phyloP scores from a whole-genome alignment of 768 basidiomycete species.

The Xerocomellus chrysenteron region DNA sequence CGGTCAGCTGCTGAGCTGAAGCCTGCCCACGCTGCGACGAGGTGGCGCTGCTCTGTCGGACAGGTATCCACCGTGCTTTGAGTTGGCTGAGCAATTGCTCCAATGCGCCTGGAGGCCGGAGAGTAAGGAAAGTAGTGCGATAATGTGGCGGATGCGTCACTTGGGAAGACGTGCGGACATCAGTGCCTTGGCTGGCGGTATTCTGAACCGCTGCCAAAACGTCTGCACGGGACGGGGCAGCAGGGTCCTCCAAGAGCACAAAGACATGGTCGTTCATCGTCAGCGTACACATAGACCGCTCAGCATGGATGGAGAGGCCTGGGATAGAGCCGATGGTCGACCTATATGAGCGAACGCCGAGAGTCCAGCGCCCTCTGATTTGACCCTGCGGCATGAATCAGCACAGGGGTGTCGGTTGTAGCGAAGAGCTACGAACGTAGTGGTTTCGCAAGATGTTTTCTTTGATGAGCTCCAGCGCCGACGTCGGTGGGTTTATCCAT shows the following conservation, averaged over 20 bases:
- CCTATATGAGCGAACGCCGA: constrained; percentile 71
- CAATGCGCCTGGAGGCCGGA: constrained; percentile 69
- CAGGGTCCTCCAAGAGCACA: constrained; percentile 74
- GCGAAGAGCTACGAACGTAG: constrained; percentile 43
- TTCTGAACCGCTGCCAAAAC: constrained; percentile 40
- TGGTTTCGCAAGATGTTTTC: constrained; percentile 73
- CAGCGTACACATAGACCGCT: constrained; percentile 72
- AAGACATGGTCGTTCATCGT: constrained; percentile 83
- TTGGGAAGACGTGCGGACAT: constrained; percentile 16
- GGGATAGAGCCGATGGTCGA: constrained; percentile 63
- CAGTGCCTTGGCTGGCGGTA: constrained; percentile 32
- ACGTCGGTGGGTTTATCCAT: constrained; percentile 80
- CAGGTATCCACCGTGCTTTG: constrained; percentile 73
- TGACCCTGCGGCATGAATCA: constrained; percentile 46
- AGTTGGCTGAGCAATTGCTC: constrained; percentile 75
- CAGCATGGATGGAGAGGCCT: constrained; percentile 49
- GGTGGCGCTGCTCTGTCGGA: constrained; percentile 47
- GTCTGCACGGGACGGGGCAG: constrained; percentile 66
- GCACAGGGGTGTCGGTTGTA: constrained; percentile 16
- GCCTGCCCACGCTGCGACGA: constrained; percentile 47
- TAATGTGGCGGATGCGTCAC: constrained; percentile 50
- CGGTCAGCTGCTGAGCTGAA: constrained; percentile 60
- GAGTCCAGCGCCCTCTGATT: constrained; percentile 62
- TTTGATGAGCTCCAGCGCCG: constrained; percentile 63
- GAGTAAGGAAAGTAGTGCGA: constrained; percentile 73